Base-by-base conservation (phyloP, 805 yeast genomes). In the Barnettozyma pratensis region DNA sequence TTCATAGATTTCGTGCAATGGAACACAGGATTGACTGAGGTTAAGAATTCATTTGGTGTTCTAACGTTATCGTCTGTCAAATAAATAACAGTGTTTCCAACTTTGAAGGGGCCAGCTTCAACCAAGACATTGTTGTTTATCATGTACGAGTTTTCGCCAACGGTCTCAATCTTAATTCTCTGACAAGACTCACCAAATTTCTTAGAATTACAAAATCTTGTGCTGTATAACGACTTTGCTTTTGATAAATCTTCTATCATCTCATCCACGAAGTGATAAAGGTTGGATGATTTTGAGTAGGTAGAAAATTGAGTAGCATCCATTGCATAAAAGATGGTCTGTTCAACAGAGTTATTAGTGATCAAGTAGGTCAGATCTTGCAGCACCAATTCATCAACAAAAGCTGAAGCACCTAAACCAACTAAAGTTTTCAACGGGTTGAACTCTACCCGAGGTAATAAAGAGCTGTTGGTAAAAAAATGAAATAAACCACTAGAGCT, bases 51-150 rank as follows among this genome's bases (percentile, higher is more conserved):
- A 1, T 76, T 67, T 0, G 97, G 98, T 1, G 83, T 61, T 9
- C 75, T 64, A 10, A 87, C 56, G 31, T 80, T 82, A 12, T 80
- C 82, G 50, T 81, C 79, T 2, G 85, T 70, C 2, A 83, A 63
- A 55, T 83, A 87, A 6, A 90, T 82, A n/a, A 77, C 61, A 2
- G 89, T 80, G 52, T 82, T 79, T 0, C 85, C 91, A 25, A 87
- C 71, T 7, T 57, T 55, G 40, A 73, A 71, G 3, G 78, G 79
- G 1, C 70, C 67, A 0, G 71, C 60, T 7, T 68, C 61, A 1
- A 85, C 68, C n/a, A 66, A 61, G 34, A 76, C 62, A 37, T 75
- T 81, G 55, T 83, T 83, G 62, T 88, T 87, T 36, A 88, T 59
- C 3, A 71, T 61, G 2, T 65, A 48, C 0, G 67, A 58, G 9